Evolutionary conservation across 2,329 filamentous ascomycete species (phyloP).

Genomic region (Hymenoscyphus linearis): DNA sequence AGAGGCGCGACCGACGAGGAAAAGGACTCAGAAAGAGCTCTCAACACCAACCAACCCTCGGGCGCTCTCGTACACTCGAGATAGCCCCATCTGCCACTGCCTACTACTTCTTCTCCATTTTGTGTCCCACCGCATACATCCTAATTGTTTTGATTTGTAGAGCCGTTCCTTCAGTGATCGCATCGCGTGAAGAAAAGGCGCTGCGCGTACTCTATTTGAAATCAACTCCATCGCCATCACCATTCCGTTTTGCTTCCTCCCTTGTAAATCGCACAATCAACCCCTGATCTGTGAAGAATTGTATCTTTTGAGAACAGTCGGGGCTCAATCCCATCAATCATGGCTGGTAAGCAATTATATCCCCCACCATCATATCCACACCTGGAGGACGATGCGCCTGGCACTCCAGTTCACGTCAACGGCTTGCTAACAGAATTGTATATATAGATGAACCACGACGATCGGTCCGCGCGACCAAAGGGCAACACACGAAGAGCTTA

Average conservation of each 20-base stretch:
- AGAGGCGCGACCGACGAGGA: conserved; percentile 14
- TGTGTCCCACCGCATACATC: conserved; percentile 7
- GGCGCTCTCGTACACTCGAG: neutral
- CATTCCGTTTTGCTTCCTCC: conserved; percentile 8
- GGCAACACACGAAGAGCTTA: conserved; percentile 85
- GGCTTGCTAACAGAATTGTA: conserved; percentile 19
- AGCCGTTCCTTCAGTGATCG: conserved; percentile 27
- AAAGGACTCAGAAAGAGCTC: conserved; percentile 6
- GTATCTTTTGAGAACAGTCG: conserved; percentile 9
- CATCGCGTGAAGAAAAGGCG: conserved; percentile 28
- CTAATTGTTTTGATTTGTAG: conserved; percentile 31
- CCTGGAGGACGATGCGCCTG: conserved; percentile 1
- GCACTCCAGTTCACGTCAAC: neutral
- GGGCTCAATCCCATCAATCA: conserved; percentile 26
- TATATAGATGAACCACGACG: conserved; percentile 74
- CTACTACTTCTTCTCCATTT: conserved; percentile 21
- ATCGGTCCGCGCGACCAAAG: conserved; percentile 93
- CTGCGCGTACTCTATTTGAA: conserved; percentile 26
- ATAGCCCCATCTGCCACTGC: conserved; percentile 10
- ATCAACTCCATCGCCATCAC: conserved; percentile 18
- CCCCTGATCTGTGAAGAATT: conserved; percentile 23
- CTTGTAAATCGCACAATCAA: conserved; percentile 23
- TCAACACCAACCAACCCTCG: conserved; percentile 1
- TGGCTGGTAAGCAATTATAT: conserved; percentile 54
- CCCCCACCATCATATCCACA: conserved; percentile 8